These are phyloP conservation scores for Eudorina sp. DNA, from an alignment of 139 green algal species.

Conservation along the genomic window DNA sequence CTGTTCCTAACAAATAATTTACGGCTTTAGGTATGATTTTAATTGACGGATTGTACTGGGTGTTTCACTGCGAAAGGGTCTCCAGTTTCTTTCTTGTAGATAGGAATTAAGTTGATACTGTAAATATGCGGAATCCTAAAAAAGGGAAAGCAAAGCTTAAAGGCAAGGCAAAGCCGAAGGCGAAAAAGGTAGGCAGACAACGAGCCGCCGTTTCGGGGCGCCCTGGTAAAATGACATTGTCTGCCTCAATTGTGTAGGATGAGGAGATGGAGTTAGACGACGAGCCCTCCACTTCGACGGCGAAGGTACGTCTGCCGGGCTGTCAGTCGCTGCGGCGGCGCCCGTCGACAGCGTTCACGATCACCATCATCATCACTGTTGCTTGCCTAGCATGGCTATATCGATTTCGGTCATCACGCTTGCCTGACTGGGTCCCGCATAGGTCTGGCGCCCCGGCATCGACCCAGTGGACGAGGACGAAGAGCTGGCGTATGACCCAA, in stretches of 20 bases:
- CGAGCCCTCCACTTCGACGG: constrained; percentile 6
- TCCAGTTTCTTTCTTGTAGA: too few relatives aligned
- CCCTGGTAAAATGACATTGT: background rate
- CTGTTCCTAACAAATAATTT: too few relatives aligned
- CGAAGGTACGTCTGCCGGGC: constrained; percentile 15
- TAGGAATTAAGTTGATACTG: background rate
- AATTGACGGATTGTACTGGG: too few relatives aligned
- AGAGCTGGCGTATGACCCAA: constrained; percentile 95
- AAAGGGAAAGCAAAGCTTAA: constrained; percentile 46
- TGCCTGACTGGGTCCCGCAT: too few relatives aligned
- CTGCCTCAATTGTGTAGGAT: background rate
- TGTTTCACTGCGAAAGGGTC: too few relatives aligned
- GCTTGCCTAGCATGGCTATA: background rate
- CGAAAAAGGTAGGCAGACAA: constrained; percentile 12
- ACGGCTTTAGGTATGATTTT: too few relatives aligned
- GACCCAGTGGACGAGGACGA: constrained; percentile 88
- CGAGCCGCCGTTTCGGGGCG: constrained; percentile 13
- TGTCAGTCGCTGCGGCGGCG: background rate
- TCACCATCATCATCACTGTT: too few relatives aligned
- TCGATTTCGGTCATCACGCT: too few relatives aligned
- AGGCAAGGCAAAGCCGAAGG: constrained; percentile 22
- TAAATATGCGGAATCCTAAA: constrained; percentile 59
- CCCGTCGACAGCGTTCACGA: background rate
- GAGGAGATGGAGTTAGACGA: constrained; percentile 26
- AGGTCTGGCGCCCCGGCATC: constrained; percentile 89